These are phyloP conservation scores for Colletotrichum sp. DNA, from an alignment of 2,329 filamentous ascomycete genomes.

Conservation along the genomic window DNA sequence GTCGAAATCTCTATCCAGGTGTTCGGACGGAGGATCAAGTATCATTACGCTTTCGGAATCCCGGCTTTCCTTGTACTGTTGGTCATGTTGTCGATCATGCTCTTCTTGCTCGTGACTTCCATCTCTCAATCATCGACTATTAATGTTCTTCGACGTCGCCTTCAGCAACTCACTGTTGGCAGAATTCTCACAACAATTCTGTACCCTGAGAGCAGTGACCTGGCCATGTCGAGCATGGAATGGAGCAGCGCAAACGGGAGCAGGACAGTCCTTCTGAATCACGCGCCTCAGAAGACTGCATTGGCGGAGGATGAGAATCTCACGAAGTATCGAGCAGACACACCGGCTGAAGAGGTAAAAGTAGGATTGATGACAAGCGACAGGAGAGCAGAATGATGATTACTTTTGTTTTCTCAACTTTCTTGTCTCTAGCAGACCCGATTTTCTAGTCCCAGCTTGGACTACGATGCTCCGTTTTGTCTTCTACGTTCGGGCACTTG, in stretches of 20 bases:
- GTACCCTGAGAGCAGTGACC: constrained; percentile 15
- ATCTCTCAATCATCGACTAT: neutral
- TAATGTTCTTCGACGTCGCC: constrained; percentile 2
- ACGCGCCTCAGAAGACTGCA: too few species aligned
- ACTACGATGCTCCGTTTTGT: too few species aligned
- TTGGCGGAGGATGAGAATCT: too few species aligned
- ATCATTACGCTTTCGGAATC: constrained; percentile 35
- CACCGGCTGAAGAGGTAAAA: too few species aligned
- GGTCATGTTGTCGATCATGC: neutral
- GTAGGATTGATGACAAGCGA: too few species aligned
- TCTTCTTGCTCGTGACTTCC: neutral
- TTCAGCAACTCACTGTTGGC: constrained; percentile 23
- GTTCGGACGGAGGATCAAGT: constrained; percentile 33
- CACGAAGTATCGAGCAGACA: too few species aligned
- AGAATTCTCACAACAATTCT: constrained; percentile 23
- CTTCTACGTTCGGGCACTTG: too few species aligned
- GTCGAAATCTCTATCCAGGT: constrained; percentile 28
- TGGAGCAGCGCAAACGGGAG: constrained; percentile 6
- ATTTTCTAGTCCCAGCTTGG: too few species aligned
- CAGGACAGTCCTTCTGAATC: too few species aligned
- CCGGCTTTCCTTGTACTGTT: constrained; percentile 32
- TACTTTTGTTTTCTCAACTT: too few species aligned
- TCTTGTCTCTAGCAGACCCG: too few species aligned
- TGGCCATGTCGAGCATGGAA: constrained; percentile 18
- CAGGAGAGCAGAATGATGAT: too few species aligned